Base-by-base conservation (phyloP, 2,329 filamentous ascomycete species). In the Penicillium concentricum region DNA sequence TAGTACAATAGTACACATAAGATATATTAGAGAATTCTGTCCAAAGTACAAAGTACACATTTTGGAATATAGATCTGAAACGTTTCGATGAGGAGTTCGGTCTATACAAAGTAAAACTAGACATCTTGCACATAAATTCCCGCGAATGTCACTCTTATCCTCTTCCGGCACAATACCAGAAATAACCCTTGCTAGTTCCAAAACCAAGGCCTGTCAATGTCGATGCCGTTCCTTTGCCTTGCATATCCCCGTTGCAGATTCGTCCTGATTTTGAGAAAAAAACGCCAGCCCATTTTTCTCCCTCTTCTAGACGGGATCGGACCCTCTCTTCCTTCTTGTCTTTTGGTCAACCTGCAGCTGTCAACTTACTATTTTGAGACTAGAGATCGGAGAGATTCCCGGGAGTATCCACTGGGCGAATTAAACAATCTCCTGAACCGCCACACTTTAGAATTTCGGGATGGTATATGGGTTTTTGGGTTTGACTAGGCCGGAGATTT, bases 311-410 rank as follows among this genome's bases (percentile, higher is more conserved):
- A 16, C 32, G 13, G 50, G 51, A 39, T 53, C 51, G 43, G 51
- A 26, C 51, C 51, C 37, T 28, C 28, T 6, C 35, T 51, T 54
- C 39, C 43, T 22, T 56, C 51, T 57, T 32, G n/a, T 22, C 49
- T 35, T 51, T 51, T 35, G 38, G 49, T 60, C 37, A 56, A 54
- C 38, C 54, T 61, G 52, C 61, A 69, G 66, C 69, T 71, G 68
- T 71, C 68, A 72, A 64, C 53, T 64, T 67, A 56, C 68, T 62
- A 30, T 32, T 67, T 67, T 60, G 37, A 64, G 67, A 53, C 56
- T 66, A 64, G 58, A 63, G 63, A 62, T 70, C 69, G 68, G 69
- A 61, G 61, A 62, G 65, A 67, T 70, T 68, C 62, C 60, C 61
- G 59, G 63, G 39, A 47, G 57, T 61, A 60, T 48, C 62, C 64